Base-by-base conservation (phyloP, 345 rosid genomes). In the Salix suchowensis region DNA sequence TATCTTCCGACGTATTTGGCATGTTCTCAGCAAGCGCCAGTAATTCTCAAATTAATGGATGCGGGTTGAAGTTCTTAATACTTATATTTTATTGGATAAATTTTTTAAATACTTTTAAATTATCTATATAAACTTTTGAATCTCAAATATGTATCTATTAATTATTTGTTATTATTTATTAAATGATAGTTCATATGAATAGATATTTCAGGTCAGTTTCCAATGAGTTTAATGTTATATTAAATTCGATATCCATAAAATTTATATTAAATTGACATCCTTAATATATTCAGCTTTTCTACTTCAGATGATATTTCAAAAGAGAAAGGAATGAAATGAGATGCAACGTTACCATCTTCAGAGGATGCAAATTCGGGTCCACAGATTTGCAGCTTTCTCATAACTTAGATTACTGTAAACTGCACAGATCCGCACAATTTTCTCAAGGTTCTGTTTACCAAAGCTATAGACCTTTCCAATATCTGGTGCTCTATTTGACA, bases 261-360 rank as follows among this genome's bases (percentile, higher is more conserved):
- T 37, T 5, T 1, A 37, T 37, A 37, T 37, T 37, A 37, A 37
- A 6, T 37, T 37, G 39, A 5, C 9, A 37, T 37, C 9, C 39
- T 37, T 39, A 46, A 46, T 46, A 14, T 1, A 46, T 15, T 46
- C 19, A 54, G 24, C 4, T 1, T n/a, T 11, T 55, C 61, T 2
- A 7, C 23, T 52, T 58, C 32, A 46, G 37, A 30, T 32, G 28
- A 21, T 52, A 42, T 66, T 62, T 46, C 54, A 70, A 54, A 23
- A 54, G 50, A 48, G 32, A 62, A 67, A 23, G 50, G 88, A 83
- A 24, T 24, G 26, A 87, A 81, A 87, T 76, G 19, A 52, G 88
- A 83, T 87, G 81, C 88, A 44, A 73, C 52, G 19, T 68, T 65
- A 70, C 78, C 78, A 61, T 68, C 74, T n/a, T 19, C 21, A 68